Base-by-base conservation (phyloP, 2,329 filamentous ascomycete species). In the Orbilia oligospora region DNA sequence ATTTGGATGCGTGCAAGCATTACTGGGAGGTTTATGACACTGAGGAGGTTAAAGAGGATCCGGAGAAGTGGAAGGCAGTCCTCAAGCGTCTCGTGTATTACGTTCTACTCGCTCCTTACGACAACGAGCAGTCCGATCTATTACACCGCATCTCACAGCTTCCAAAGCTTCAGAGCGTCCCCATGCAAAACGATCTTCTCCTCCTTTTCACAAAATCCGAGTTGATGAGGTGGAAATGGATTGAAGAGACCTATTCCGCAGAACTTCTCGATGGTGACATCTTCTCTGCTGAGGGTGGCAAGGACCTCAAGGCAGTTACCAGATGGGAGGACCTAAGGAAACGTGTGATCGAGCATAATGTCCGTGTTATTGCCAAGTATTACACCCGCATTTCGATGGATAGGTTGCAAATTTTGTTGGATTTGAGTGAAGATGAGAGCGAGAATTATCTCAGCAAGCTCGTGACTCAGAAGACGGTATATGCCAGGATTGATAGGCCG, bases 371-470 rank as follows among this genome's bases (percentile, higher is more conserved):
- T 44, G 96, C 96, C 82, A 97, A 97, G 86, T 99, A 99, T 88
- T 99, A 99, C 87, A 99, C 96, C 22, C 93, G 96, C 82, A 97
- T 99, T 84, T 91, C 93, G 84, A 96, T 97, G 89, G 90, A 91
- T 81, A 93, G 96, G 38, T 88, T 99, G 79, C 97, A 94, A 6
- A 89, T 96, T 85, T 89, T 99, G 33, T 90, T 99, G 71, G 96
- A 99, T 84, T 88, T 99, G 81, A 92, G 91, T 0, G 94, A 97
- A 84, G 93, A 97, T 77, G 96, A 99, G 87, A 98, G 96, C 9
- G 96, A 99, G 86, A 97, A 97, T 88, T 98, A 98, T 87, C 97
- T 99, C 83, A 97, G 93, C 84, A 93, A 99, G 83, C 88, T 99
- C 79, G 96, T 99, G 63, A 97, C 94, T 49, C 94, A 93, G 81